Base-by-base conservation (phyloP, 2,329 filamentous ascomycete genomes). In the Periconia sp. region DNA sequence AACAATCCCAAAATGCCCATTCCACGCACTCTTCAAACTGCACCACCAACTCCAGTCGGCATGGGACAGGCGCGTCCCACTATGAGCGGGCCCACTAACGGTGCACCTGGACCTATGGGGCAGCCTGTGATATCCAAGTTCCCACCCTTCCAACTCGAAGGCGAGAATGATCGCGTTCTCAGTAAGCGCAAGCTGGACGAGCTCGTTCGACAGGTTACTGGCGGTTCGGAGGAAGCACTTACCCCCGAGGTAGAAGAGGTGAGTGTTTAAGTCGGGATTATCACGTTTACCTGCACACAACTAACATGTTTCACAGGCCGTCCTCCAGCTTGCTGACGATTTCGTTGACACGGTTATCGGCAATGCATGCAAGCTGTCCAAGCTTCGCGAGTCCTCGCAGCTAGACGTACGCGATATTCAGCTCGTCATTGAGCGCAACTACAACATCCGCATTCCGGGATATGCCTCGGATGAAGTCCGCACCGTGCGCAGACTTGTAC, bases 151-250 rank as follows among this genome's bases (percentile, higher is more conserved):
- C 90, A 91, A 52, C 86, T 97, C 54, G 93, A 97, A 71, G 90
- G 91, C 30, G 92, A 96, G 69, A 92, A 91, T 23, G 92, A 97
- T 66, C 88, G 92, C 42, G 89, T 99, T 1, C 80, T 99, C n/a
- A 95, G 89, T 77, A 97, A 97, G 84, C 95, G 96, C 78, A 97
- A 96, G 77, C 82, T 99, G 41, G 92, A 99, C 68, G 93, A 97
- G 71, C 82, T 99, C 37, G 92, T 97, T 9, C 86, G 92, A 47
- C 93, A 97, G 75, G 92, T 97, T 54, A 96, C 91, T 35, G 92
- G 92, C 50, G 89, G 88, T 10, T 87, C 85, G 23, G 88, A 90
- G 57, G 91, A 93, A 69, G 84, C 87, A 37, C 78, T 97, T 60
- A 91, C 91, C 27, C 91, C 94, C 0, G 94, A 97, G 63, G 93